Conservation (phyloP, 192 early-diverging fungal genomes). For the Backusella luteola region DNA sequence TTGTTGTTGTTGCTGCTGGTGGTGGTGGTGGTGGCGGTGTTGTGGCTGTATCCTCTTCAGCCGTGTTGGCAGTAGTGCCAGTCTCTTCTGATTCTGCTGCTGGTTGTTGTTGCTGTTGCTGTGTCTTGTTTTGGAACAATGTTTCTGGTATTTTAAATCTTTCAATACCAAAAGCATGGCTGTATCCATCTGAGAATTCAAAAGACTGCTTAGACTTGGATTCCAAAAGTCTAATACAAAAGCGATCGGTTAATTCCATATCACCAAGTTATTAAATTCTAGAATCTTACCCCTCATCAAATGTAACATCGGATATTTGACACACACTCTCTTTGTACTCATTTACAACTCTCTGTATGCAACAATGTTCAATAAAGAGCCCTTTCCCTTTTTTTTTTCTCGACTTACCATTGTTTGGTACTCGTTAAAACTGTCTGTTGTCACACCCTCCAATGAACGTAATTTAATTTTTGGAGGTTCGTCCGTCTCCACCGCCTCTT, state of each 20-base stretch:
- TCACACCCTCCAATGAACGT: constrained; percentile 51
- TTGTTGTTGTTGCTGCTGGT: background rate
- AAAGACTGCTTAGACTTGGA: constrained; percentile 79
- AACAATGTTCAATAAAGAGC: background rate
- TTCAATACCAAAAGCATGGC: constrained; percentile 73
- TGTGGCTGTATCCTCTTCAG: background rate
- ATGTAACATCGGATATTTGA: constrained; percentile 74
- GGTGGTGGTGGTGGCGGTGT: background rate
- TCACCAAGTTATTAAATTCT: background rate
- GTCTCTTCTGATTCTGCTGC: background rate
- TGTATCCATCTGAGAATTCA: constrained; percentile 97
- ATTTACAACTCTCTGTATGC: constrained; percentile 64
- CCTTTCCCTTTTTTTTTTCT: background rate
- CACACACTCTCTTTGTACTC: constrained; percentile 96
- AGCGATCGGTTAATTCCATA: background rate
- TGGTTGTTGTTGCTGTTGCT: background rate
- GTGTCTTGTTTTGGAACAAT: constrained; percentile 73
- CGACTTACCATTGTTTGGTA: constrained; percentile 65
- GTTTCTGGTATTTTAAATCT: constrained; percentile 84
- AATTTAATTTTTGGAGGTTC: constrained; percentile 54
- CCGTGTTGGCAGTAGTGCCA: background rate
- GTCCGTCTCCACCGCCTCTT: constrained; percentile 70
- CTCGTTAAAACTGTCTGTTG: constrained; percentile 66
- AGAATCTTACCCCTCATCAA: constrained; percentile 62
- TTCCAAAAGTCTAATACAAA: constrained; percentile 41